phyloP scores from a whole-genome alignment of 2,329 filamentous ascomycete species.

The Diaporthe caulivora region DNA sequence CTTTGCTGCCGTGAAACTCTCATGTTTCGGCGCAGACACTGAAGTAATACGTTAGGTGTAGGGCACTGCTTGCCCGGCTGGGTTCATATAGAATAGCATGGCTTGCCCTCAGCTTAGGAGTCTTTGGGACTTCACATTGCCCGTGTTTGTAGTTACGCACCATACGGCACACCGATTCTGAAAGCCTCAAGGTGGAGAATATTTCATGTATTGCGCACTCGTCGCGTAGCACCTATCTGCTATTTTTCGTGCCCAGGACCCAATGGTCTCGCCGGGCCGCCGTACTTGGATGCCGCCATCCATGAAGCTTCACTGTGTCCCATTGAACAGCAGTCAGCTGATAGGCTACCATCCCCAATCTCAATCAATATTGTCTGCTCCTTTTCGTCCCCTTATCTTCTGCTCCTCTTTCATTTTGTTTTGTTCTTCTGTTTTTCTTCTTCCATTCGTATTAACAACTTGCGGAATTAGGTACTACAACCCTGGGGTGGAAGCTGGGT shows the following conservation, averaged over 20 bases:
- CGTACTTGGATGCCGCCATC: constrained; percentile 13
- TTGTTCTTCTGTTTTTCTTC: neutral
- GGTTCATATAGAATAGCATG: neutral
- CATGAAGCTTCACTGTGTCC: constrained; percentile 22
- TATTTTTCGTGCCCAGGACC: constrained; percentile 22
- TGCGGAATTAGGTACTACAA: constrained; percentile 32
- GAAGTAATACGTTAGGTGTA: neutral
- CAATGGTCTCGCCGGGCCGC: constrained; percentile 14
- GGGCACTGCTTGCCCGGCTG: no score
- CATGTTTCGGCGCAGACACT: no score
- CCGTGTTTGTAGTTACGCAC: neutral
- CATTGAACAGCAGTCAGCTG: constrained; percentile 24
- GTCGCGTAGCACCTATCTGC: constrained; percentile 25
- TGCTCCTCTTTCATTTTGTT: neutral
- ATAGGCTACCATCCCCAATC: neutral
- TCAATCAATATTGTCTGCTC: constrained; percentile 8
- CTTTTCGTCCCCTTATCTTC: neutral
- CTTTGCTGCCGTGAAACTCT: neutral
- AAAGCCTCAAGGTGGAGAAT: neutral
- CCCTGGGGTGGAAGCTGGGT: constrained; percentile 35
- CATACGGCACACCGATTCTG: neutral
- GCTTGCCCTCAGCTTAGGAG: neutral
- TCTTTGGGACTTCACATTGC: neutral
- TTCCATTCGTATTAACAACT: constrained; percentile 3
- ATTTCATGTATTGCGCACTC: constrained; percentile 31